Base-by-base conservation (phyloP, 164 flowering plant species). In the Liquidambar formosana region DNA sequence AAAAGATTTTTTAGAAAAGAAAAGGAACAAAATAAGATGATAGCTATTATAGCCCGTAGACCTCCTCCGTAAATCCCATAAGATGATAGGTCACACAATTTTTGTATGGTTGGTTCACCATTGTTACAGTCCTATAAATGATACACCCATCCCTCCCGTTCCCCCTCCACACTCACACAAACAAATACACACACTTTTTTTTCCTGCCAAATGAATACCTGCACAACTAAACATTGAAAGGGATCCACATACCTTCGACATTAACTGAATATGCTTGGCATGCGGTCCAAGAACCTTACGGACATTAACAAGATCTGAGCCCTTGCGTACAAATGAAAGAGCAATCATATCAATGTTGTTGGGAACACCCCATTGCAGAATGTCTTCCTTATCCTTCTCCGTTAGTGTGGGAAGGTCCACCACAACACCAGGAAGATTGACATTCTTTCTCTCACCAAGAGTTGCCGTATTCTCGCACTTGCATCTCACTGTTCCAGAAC, bases 371-470 rank as follows among this genome's bases (percentile, higher is more conserved):
- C 97, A 91, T 46, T 71, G 51, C 68, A 91, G 73, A 53, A 91
- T 91, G 74, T 91, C 97, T 79, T 89, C 97, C 71, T 83, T 85
- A 70, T 91, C 97, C 80, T 91, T 91, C 71, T 91, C 97, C 0
- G 97, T 91, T 6, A 91, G 83, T 15, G 94, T 91, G 15, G 97
- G 97, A 52, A 91, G 91, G 80, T 91, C 97, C 53, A 91, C 97
- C 48, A 91, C 89, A 26, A 91, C 78, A 71, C 97, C 97, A 69
- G 97, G 97, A 56, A 91, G 94, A 75, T 89, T 91, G 63, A 91
- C 97, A 75, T 91, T 91, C 63, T 91, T 91, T 54, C 94, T 85
- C 83, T 91, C 97, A 18, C 97, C 91, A 8, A 91, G 73, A 61
- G 72, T 73, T 6, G 94, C 92, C 61, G 94, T 84, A 73, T 91